A percentile compares a stretch with the other conserved stretches of the same genome.
Evolutionary conservation across 495 filamentous ascomycete species (phyloP).

Genomic region (Penicillium crystallinum): DNA sequence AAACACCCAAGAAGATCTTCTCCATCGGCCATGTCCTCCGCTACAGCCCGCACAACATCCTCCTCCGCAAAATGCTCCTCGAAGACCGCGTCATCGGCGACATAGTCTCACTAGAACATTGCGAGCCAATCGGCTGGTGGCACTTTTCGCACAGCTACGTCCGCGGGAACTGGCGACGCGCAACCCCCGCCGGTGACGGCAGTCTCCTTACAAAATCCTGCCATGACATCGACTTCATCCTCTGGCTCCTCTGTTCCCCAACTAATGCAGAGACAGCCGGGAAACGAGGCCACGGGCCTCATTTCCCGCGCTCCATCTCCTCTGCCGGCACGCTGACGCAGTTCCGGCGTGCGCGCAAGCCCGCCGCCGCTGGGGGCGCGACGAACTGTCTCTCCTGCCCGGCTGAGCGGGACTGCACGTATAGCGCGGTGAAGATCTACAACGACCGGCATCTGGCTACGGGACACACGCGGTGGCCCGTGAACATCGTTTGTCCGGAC

Average conservation of each 20-base stretch:
- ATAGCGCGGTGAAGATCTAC: slow-evolving; percentile 80
- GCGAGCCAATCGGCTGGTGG: slow-evolving; percentile 94
- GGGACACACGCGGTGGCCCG: slow-evolving; percentile 69
- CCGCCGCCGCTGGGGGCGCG: slow-evolving; percentile 60
- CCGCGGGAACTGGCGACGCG: slow-evolving; percentile 87
- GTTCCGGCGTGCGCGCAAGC: slow-evolving; percentile 71
- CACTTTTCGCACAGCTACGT: slow-evolving; percentile 95
- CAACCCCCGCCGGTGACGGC: slow-evolving; percentile 47
- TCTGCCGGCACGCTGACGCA: slow-evolving; percentile 61
- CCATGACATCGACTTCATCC: slow-evolving; percentile 85
- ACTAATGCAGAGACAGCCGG: slow-evolving; percentile 7
- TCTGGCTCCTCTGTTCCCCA: slow-evolving; percentile 64
- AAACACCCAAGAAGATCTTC: slow-evolving; percentile 45
- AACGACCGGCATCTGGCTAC: slow-evolving; percentile 50
- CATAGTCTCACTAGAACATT: slow-evolving; percentile 78
- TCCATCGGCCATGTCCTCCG: slow-evolving; percentile 76
- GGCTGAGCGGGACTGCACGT: slow-evolving; percentile 66
- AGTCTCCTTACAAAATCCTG: slow-evolving; percentile 88
- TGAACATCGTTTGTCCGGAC: slow-evolving; percentile 82
- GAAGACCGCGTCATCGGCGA: slow-evolving; percentile 72
- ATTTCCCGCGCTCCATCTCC: slow-evolving; percentile 67
- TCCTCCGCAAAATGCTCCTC: slow-evolving; percentile 71
- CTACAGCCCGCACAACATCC: slow-evolving; percentile 86
- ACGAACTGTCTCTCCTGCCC: slow-evolving; percentile 88
- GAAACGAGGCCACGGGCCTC: slow-evolving; percentile 37